Evolutionary conservation across 2,329 filamentous ascomycete species (phyloP).

Genomic region (Microcera coccophila): DNA sequence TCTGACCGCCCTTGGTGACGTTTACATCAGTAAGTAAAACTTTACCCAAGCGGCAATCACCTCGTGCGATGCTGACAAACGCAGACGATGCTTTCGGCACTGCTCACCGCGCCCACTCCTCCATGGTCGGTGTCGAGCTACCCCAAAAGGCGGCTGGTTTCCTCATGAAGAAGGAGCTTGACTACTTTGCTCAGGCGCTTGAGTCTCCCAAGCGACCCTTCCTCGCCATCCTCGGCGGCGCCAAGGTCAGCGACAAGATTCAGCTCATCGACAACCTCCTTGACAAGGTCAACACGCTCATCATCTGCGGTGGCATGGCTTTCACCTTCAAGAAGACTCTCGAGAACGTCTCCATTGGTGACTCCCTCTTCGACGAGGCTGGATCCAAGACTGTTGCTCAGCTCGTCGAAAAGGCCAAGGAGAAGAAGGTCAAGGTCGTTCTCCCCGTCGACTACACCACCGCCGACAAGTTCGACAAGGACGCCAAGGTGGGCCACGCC

Average conservation of each 20-base stretch:
- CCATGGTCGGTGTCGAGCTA: slow-evolving; percentile 95
- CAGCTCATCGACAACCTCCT: slow-evolving; percentile 98
- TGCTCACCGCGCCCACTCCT: slow-evolving; percentile 96
- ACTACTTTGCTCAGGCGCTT: slow-evolving; percentile 97
- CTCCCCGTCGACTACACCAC: slow-evolving; percentile 94
- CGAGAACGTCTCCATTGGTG: slow-evolving; percentile 82
- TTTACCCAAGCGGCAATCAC: neutral
- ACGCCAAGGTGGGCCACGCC: slow-evolving; percentile 76
- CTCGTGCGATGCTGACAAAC: slow-evolving; percentile 16
- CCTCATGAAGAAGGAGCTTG: slow-evolving; percentile 99
- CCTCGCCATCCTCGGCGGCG: slow-evolving; percentile 95
- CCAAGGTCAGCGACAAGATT: slow-evolving; percentile 99
- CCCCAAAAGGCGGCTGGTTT: slow-evolving; percentile 97
- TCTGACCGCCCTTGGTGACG: slow-evolving; percentile 87
- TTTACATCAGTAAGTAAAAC: slow-evolving; percentile 80
- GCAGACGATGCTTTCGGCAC: slow-evolving; percentile 97
- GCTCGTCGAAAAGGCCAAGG: slow-evolving; percentile 92
- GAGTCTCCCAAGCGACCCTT: slow-evolving; percentile 92
- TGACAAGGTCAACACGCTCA: slow-evolving; percentile 93
- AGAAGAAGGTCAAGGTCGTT: slow-evolving; percentile 91
- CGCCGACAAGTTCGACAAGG: slow-evolving; percentile 86
- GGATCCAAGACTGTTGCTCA: slow-evolving; percentile 86
- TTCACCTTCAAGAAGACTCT: slow-evolving; percentile 99
- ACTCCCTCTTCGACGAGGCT: slow-evolving; percentile 87
- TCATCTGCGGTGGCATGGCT: slow-evolving; percentile 96